Percentiles rank a stretch among this genome's conserved stretches.
phyloP scores from a whole-genome alignment of 2,329 filamentous ascomycete species.

The Cladosporium sp. region DNA sequence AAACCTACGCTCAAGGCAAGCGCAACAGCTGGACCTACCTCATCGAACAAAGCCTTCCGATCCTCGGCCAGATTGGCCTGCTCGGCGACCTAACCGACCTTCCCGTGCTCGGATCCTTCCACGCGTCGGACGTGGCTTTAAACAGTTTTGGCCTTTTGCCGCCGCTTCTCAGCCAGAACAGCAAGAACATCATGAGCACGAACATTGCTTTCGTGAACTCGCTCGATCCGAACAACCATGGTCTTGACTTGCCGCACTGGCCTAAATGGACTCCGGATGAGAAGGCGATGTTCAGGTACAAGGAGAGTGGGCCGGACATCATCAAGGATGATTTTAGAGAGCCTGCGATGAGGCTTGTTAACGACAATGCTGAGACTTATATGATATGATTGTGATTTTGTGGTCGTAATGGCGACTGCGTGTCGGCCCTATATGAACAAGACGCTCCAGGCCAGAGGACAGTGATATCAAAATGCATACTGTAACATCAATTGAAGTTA shows the following conservation, averaged over 20 bases:
- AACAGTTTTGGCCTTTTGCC: conserved; percentile 22
- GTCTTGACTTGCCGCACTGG: conserved; percentile 19
- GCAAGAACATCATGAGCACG: conserved; percentile 16
- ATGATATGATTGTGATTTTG: not conserved
- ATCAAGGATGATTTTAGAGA: conserved; percentile 22
- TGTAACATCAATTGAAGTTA: not conserved
- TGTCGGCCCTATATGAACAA: not conserved
- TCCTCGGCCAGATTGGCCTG: conserved; percentile 13
- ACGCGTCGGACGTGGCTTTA: conserved; percentile 23
- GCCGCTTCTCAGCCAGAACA: conserved; percentile 17
- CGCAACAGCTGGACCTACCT: conserved; percentile 20
- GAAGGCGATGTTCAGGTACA: conserved; percentile 15
- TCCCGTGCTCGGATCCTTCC: conserved; percentile 23
- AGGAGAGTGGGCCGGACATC: conserved; percentile 22
- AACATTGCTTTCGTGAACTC: conserved; percentile 23
- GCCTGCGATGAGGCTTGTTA: not conserved
- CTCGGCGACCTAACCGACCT: conserved; percentile 16
- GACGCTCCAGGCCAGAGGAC: not conserved
- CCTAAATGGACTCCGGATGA: conserved; percentile 18
- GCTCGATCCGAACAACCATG: conserved; percentile 19
- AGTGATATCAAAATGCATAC: not conserved
- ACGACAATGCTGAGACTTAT: conserved; percentile 3
- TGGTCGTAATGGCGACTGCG: not conserved
- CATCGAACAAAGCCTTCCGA: conserved; percentile 16
- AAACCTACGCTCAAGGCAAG: conserved; percentile 11